Base-by-base conservation (phyloP, 768 basidiomycete genomes). In the Amanita molliuscula region DNA sequence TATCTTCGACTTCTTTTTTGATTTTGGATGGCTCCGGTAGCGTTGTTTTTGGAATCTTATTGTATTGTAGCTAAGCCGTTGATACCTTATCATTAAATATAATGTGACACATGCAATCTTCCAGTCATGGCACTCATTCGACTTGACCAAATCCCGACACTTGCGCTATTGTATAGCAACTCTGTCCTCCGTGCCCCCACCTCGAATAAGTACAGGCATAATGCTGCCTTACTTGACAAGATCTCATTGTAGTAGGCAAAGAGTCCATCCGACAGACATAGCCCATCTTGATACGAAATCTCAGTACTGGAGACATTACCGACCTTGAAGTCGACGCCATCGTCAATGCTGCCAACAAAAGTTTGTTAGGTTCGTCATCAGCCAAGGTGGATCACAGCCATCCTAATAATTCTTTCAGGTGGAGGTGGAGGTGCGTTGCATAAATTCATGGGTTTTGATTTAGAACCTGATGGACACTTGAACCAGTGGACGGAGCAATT, bases 271-370 rank as follows among this genome's bases (percentile, higher is more conserved):
- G 37, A 55, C 13, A 29, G 26, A 21, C 47, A 35, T 40, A 40
- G 10, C 21, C 44, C 31, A 44, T 40, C 38, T 44, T 52, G 38
- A 38, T 48, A 33, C 44, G 28, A 20, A 23, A 29, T 48, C 40
- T 35, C 57, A 89, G 88, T 58, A 80, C 85, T 59, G 86, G 85
- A 21, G 84, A 90, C 63, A 89, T 92, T 50, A 90, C 88, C 2
- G 67, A 70, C 50, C 61, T 91, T 18, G 71, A 80, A 46, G 66
- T 85, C 9, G 88, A 89, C 60, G 68, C 78, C 0, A 82, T 91
- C 49, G 88, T 91, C 25, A 91, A 90, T 58, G 89, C 89, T 10
- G 89, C 88, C 5, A 91, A 91, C 59, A 70, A 70, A 41, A 75
- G 76, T 44, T 67, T 92, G 31, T 67, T 83, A 43, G 88, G 88